Conservation (phyloP, 1,139 yeast genomes). For the Chernovozyma sophiae-reginae region DNA sequence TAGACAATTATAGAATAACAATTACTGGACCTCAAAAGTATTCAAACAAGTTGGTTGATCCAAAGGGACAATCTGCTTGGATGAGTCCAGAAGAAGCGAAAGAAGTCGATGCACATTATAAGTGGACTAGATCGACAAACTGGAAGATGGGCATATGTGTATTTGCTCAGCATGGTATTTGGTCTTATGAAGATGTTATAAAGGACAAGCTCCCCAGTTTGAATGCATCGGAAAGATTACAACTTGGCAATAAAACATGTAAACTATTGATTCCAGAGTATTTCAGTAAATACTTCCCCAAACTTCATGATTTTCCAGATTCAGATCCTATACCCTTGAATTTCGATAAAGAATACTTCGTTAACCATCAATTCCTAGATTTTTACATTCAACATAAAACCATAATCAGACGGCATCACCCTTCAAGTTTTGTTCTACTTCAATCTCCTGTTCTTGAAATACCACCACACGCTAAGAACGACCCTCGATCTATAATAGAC, state of each 20-base stretch:
- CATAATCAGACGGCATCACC: conserved; percentile 42
- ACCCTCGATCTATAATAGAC: conserved; percentile 51
- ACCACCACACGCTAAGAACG: conserved; percentile 65
- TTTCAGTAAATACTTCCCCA: conserved; percentile 20
- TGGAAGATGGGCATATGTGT: conserved; percentile 79
- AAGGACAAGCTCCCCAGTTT: conserved; percentile 16
- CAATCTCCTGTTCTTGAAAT: conserved; percentile 82
- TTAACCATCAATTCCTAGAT: conserved; percentile 57
- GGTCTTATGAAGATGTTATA: conserved; percentile 40
- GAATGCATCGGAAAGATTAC: conserved; percentile 28
- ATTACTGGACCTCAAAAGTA: conserved; percentile 69
- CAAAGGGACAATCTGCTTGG: conserved; percentile 72
- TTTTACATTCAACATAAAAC: conserved; percentile 50
- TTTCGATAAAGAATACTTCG: conserved; percentile 56
- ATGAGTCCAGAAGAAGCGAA: conserved; percentile 36
- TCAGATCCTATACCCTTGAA: conserved; percentile 24
- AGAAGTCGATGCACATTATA: conserved; percentile 54
- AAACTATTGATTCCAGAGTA: conserved; percentile 27
- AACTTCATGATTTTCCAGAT: conserved; percentile 6
- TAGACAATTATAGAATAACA: conserved; percentile 64
- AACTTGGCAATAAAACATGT: conserved; percentile 26
- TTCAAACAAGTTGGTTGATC: conserved; percentile 57
- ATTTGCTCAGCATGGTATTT: conserved; percentile 74
- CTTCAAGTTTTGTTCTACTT: conserved; percentile 55
- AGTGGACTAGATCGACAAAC: conserved; percentile 57